phyloP scores from a whole-genome alignment of 2,329 filamentous ascomycete species.

The Talaromyces funiculosus region DNA sequence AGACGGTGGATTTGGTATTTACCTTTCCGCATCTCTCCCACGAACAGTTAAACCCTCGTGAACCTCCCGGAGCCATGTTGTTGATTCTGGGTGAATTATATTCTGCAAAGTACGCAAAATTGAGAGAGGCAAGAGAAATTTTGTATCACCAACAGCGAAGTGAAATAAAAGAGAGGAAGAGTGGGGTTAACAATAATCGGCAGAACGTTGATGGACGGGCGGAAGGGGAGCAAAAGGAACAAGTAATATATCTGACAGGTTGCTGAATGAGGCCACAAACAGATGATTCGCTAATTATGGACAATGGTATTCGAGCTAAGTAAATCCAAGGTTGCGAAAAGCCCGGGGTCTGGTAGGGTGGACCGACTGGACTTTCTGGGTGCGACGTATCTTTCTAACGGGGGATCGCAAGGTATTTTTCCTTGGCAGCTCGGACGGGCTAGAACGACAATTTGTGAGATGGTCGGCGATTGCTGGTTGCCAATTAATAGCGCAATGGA shows the following conservation, averaged over 20 bases:
- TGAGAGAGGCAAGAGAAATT: no score
- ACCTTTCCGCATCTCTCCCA: slow-evolving; percentile 43
- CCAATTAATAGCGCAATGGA: not conserved
- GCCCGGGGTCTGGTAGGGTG: slow-evolving; percentile 5
- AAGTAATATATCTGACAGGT: not conserved
- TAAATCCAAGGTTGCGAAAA: not conserved
- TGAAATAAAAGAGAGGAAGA: not conserved
- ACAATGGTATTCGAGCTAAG: not conserved
- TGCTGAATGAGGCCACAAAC: not conserved
- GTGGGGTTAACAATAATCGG: slow-evolving; percentile 1
- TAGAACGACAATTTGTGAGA: slow-evolving; percentile 1
- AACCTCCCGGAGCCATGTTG: slow-evolving; percentile 33
- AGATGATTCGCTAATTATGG: not conserved
- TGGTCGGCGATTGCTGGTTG: not conserved
- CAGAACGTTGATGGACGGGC: not conserved
- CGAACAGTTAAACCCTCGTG: slow-evolving; percentile 40
- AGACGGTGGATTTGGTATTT: slow-evolving; percentile 11
- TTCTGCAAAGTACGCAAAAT: not conserved
- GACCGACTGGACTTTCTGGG: slow-evolving; percentile 2
- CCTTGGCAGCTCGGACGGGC: not conserved
- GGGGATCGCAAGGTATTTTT: not conserved
- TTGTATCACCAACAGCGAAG: not conserved
- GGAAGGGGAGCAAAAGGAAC: not conserved
- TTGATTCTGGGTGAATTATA: not conserved
- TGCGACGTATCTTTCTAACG: not conserved